phyloP scores from a whole-genome alignment of 345 rosid genomes.

The Stellera chamaejasme region DNA sequence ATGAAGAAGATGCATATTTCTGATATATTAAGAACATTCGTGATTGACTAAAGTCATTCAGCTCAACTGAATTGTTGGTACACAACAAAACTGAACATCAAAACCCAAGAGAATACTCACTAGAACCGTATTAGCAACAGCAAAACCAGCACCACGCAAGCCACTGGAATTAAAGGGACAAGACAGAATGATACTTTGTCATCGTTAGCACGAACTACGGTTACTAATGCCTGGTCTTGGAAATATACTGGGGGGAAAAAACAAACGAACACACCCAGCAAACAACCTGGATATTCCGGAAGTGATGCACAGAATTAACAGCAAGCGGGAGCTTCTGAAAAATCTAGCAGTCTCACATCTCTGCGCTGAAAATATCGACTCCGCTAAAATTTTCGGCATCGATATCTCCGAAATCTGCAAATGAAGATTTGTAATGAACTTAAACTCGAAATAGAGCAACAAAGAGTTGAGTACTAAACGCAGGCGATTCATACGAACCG shows the following conservation, averaged over 20 bases:
- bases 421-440: neutral
- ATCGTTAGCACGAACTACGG: neutral
- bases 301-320: slow-evolving; percentile 29
- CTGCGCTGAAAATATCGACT: slow-evolving; percentile 42
- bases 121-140: slow-evolving; percentile 34
- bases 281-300: slow-evolving; percentile 45
- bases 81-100: neutral
- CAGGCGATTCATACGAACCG: slow-evolving; percentile 17
- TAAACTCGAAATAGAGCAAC: neutral
- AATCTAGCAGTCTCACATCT: slow-evolving; percentile 21
- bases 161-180: slow-evolving; percentile 24
- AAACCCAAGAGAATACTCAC: slow-evolving; percentile 13
- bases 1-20: too few relatives aligned
- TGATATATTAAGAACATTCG: too few relatives aligned
- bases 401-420: slow-evolving; percentile 40
- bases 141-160: slow-evolving; percentile 48
- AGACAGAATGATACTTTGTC: neutral
- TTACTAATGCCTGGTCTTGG: too few relatives aligned
- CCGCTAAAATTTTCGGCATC: slow-evolving; percentile 41
- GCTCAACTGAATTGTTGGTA: too few relatives aligned
- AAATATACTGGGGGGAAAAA: too few relatives aligned
- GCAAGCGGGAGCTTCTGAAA: slow-evolving; percentile 17
- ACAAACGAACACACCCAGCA: neutral
- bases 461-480: neutral
- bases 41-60: too few relatives aligned